A percentile compares a stretch with the other conserved stretches of the same genome.
Evolutionary conservation across 129 eudicot genomes (phyloP).

Genomic region (Ambrosia artemisiifolia): DNA sequence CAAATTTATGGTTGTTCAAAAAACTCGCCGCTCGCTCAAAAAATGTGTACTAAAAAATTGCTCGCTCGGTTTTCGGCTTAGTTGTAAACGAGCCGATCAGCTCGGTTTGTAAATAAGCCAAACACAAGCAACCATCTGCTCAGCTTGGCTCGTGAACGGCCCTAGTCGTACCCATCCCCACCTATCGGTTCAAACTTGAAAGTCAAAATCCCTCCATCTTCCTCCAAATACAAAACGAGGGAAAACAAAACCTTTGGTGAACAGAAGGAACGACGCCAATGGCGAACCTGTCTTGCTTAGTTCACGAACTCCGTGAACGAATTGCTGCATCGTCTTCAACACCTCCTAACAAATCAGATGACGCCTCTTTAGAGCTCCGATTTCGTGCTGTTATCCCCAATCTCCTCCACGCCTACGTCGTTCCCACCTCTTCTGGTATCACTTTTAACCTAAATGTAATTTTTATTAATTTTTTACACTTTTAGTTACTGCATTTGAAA

Average conservation of each 20-base stretch:
- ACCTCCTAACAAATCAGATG: slow-evolving; percentile 42
- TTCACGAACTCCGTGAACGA: slow-evolving; percentile 96
- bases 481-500: neutral
- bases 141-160: no score
- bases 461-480: no score
- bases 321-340: slow-evolving; percentile 82
- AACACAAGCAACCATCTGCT: no score
- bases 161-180: no score
- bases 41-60: no score
- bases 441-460: neutral
- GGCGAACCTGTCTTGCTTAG: slow-evolving; percentile 83
- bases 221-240: slow-evolving; percentile 18
- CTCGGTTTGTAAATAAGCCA: no score
- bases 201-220: slow-evolving; percentile 22
- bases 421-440: slow-evolving; percentile 71
- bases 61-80: no score
- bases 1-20: no score
- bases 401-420: slow-evolving; percentile 79
- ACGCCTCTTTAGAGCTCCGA: slow-evolving; percentile 60
- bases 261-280: slow-evolving; percentile 21
- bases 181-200: no score
- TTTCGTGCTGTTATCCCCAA: slow-evolving; percentile 85
- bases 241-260: neutral
- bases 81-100: no score
- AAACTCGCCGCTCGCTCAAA: no score